A percentile compares a stretch with the other conserved stretches of the same genome.
Evolutionary conservation across 2,329 filamentous ascomycete genomes (phyloP).

Genomic region (Ilyonectria mors-panacis): DNA sequence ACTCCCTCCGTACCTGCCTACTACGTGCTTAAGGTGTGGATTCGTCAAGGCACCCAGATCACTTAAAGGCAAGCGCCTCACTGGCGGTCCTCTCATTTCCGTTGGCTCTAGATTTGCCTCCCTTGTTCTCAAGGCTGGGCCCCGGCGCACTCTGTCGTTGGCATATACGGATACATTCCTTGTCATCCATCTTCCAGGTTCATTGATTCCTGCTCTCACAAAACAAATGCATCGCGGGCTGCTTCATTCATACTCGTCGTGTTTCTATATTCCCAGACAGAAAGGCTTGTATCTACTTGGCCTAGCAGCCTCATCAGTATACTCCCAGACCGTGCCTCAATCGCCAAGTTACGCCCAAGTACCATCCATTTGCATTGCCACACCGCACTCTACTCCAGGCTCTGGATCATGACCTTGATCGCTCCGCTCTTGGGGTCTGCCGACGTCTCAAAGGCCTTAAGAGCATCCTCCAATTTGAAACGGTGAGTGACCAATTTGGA

Average conservation of each 20-base stretch:
- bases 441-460: constrained; percentile 91
- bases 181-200: background rate
- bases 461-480: constrained; percentile 86
- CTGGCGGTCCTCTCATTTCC: background rate
- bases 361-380: constrained; percentile 32
- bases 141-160: background rate
- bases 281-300: constrained; percentile 29
- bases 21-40: background rate
- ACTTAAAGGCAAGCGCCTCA: background rate
- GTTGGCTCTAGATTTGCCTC: background rate
- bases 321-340: constrained; percentile 35
- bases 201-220: background rate
- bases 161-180: background rate
- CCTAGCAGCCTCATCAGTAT: constrained; percentile 32
- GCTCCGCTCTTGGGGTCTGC: constrained; percentile 90
- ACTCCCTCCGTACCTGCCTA: background rate
- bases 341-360: constrained; percentile 46
- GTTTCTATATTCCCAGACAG: constrained; percentile 41
- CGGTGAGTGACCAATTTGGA: constrained; percentile 89
- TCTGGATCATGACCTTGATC: constrained; percentile 98
- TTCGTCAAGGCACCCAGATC: background rate
- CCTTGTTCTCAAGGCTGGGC: background rate
- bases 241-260: constrained; percentile 16
- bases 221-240: constrained; percentile 8
- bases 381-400: constrained; percentile 61